Evolutionary conservation across 169 alveolate species (phyloP).

Genomic region (Eimeria praecox): DNA sequence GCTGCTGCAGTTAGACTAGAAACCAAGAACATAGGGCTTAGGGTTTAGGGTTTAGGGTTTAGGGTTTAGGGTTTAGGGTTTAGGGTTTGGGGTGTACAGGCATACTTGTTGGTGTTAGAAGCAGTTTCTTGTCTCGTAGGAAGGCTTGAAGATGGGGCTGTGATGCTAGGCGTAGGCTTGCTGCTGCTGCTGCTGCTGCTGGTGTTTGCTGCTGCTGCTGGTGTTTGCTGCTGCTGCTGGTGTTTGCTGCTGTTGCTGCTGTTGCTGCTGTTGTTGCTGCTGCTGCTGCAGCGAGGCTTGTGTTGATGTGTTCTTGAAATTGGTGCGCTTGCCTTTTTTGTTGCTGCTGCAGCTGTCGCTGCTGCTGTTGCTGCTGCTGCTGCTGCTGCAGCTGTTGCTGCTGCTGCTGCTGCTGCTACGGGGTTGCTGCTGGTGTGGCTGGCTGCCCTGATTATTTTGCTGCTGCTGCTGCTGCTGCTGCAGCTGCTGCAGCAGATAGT

Average conservation of each 20-base stretch:
- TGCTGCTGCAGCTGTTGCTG: background rate
- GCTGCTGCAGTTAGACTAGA: background rate
- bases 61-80: constrained; percentile 7
- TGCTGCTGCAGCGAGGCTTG: background rate
- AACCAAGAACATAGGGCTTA: background rate
- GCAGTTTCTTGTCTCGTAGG: background rate
- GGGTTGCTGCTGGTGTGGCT: background rate
- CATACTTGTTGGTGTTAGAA: background rate
- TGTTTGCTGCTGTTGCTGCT: no score
- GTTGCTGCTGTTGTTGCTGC: background rate
- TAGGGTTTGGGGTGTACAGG: background rate
- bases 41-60: background rate
- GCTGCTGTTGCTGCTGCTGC: background rate
- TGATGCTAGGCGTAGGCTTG: background rate
- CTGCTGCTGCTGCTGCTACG: background rate
- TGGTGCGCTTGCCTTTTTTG: no score
- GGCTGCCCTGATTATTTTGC: background rate
- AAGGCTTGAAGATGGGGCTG: background rate
- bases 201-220: no score
- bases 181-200: background rate
- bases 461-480: background rate
- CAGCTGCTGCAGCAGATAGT: background rate
- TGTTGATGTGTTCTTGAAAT: background rate
- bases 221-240: no score
- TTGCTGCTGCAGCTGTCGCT: background rate